A percentile compares a stretch with the other conserved stretches of the same genome.
Evolutionary conservation across 352 stramenopile genomes (phyloP).

Genomic region (Plasmopara muralis): DNA sequence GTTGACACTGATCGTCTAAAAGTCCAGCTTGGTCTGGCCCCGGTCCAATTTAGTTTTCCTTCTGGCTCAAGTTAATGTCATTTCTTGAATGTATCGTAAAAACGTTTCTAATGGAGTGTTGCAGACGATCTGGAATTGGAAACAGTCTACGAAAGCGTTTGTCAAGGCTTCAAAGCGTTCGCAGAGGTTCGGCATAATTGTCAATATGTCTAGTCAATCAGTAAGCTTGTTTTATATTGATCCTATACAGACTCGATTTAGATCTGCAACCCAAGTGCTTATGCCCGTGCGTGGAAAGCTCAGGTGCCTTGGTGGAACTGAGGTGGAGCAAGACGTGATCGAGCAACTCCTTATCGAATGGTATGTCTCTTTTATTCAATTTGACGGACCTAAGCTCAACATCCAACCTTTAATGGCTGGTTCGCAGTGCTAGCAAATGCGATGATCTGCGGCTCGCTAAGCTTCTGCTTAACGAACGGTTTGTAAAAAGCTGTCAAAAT

Average conservation of each 20-base stretch:
- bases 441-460: conserved; percentile 62
- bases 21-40: conserved; percentile 6
- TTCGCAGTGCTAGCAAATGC: conserved; percentile 54
- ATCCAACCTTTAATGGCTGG: not conserved
- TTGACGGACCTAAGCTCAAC: not conserved
- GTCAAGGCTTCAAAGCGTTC: conserved; percentile 63
- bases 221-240: no score
- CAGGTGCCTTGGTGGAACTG: conserved; percentile 63
- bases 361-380: conserved; percentile 25
- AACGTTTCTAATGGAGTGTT: not conserved
- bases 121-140: conserved; percentile 21
- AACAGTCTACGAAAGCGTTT: conserved; percentile 45
- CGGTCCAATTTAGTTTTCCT: conserved; percentile 7
- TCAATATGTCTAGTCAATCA: not conserved
- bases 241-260: conserved; percentile 33
- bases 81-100: not conserved
- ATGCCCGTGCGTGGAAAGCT: conserved; percentile 57
- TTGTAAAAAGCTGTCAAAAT: not conserved
- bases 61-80: conserved; percentile 16
- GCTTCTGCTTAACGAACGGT: conserved; percentile 81
- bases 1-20: conserved; percentile 40
- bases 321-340: conserved; percentile 65
- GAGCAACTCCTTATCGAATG: conserved; percentile 75
- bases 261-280: conserved; percentile 48
- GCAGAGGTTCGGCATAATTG: conserved; percentile 32